Evolutionary conservation across 192 early-diverging fungal species (phyloP).

Genomic region (Martensiomyces pterosporus): DNA sequence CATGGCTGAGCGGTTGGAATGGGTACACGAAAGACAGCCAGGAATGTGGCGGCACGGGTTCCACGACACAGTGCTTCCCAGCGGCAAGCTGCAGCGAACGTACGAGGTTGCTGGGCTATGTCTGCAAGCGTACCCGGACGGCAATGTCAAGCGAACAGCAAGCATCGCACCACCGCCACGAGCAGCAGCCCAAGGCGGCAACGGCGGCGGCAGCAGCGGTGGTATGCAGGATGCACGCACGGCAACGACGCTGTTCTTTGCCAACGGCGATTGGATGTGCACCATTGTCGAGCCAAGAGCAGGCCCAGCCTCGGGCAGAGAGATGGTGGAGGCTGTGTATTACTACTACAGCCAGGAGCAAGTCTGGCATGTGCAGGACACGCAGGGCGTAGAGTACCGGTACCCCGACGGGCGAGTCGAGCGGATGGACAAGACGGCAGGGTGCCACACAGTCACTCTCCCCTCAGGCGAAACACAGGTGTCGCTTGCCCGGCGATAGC

Average conservation of each 20-base stretch:
- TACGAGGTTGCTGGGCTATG: conserved; percentile 15
- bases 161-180: too few relatives aligned
- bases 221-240: not conserved
- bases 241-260: conserved; percentile 36
- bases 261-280: conserved; percentile 47
- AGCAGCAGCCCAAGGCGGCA: too few relatives aligned
- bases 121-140: conserved; percentile 37
- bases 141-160: conserved; percentile 41
- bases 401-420: conserved; percentile 28
- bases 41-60: conserved; percentile 34
- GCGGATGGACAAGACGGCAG: not conserved
- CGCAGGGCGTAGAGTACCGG: conserved; percentile 2
- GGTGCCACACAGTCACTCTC: conserved; percentile 5
- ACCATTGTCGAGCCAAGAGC: not conserved
- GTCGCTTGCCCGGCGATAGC: too few relatives aligned
- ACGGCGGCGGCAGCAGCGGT: too few relatives aligned
- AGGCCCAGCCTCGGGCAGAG: too few relatives aligned
- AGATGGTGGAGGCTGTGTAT: conserved; percentile 7
- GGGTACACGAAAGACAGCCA: conserved; percentile 25
- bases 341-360: conserved; percentile 37
- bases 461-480: conserved; percentile 12
- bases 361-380: conserved; percentile 39
- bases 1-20: conserved; percentile 23
- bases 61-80: conserved; percentile 8
- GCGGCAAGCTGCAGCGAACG: conserved; percentile 36